Evolutionary conservation across 2,329 filamentous ascomycete species (phyloP), one percentile per base, ranked within the genome.

Genomic region (Trichoderma koningii): DNA sequence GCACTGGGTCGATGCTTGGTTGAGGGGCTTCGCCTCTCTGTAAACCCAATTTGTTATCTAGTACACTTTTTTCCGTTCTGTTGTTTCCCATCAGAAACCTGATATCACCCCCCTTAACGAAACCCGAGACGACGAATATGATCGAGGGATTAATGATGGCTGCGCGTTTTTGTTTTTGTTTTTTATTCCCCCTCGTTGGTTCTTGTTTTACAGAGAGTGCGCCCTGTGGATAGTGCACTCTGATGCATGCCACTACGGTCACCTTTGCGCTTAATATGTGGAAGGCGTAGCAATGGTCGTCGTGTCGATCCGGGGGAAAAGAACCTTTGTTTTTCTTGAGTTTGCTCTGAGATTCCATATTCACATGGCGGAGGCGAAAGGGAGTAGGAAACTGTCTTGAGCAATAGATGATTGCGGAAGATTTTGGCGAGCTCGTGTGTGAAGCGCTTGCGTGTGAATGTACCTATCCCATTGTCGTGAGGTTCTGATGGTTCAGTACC

Each of bases 31-130:
- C 71, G 69, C 66, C 76, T 75, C 72, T 72, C 68, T 71, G 71
- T 74, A 71, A 52, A 69, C 69, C 56, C 71, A 73, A 68, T 74
- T 72, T 72, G 65, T 67, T 71, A 72, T 67, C 68, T 68, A 73
- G 68, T 72, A 76, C 68, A 69, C 67, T 68, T 73, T 73, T 71
- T 71, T 64, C 21, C 21, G 21, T 23, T 71, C 71, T 63, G 68
- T 63, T 55, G 56, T 60, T 60, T 60, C 56, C 56, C 56, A 60
- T 60, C 56, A 50, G 63, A 53, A 61, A 48, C 30, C 55, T 65
- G 63, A 63, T 52, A 60, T 44, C 51, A 52, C 34, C 48, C 55
- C 60, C 59, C 57, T 67, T 45, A 69, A 63, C 59, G 61, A 69
- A 70, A 63, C 66, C 66, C 63, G 66, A 47, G 65, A 71, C 65